These are phyloP conservation scores for Graphilbum fragrans DNA, from an alignment of 2,329 filamentous ascomycete species.

Conservation along the genomic window DNA sequence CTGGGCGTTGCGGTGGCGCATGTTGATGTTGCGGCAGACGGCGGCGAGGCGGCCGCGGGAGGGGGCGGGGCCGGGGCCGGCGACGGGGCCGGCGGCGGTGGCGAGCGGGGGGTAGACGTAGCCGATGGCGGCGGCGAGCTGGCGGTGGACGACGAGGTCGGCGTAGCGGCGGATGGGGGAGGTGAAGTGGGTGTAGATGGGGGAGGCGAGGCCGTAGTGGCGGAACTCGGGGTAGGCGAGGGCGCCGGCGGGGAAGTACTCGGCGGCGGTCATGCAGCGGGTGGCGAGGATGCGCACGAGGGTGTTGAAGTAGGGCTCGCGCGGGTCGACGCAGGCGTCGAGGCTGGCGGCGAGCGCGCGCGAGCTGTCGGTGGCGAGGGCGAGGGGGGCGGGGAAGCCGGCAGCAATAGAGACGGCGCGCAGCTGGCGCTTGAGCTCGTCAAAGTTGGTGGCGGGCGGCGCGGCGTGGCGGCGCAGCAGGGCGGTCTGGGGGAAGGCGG, in stretches of 20 bases:
- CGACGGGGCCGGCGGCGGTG: conserved; percentile 80
- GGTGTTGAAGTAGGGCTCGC: conserved; percentile 95
- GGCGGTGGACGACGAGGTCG: conserved; percentile 66
- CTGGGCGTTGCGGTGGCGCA: conserved; percentile 92
- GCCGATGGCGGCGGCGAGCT: conserved; percentile 88
- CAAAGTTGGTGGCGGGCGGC: conserved; percentile 91
- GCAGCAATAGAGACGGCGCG: conserved; percentile 35
- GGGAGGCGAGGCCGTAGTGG: conserved; percentile 90
- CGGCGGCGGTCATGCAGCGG: conserved; percentile 96
- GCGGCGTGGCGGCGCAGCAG: conserved; percentile 84
- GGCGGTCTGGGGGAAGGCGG: conserved; percentile 88
- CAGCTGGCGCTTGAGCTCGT: conserved; percentile 83
- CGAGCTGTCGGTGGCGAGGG: conserved; percentile 74
- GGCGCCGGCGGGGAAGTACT: conserved; percentile 94
- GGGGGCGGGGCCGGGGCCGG: conserved; percentile 68
- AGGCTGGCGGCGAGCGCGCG: conserved; percentile 89
- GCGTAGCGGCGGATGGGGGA: conserved; percentile 94
- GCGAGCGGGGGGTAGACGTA: conserved; percentile 86
- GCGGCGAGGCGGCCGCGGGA: conserved; percentile 77
- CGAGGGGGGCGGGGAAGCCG: conserved; percentile 45
- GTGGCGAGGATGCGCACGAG: conserved; percentile 95
- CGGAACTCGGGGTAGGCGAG: conserved; percentile 90
- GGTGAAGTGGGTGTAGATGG: conserved; percentile 98
- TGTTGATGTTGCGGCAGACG: conserved; percentile 97
- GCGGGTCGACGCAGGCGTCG: conserved; percentile 66